Evolutionary conservation across 2,329 filamentous ascomycete species (phyloP).

Genomic region (Stachybotrys chartarum): DNA sequence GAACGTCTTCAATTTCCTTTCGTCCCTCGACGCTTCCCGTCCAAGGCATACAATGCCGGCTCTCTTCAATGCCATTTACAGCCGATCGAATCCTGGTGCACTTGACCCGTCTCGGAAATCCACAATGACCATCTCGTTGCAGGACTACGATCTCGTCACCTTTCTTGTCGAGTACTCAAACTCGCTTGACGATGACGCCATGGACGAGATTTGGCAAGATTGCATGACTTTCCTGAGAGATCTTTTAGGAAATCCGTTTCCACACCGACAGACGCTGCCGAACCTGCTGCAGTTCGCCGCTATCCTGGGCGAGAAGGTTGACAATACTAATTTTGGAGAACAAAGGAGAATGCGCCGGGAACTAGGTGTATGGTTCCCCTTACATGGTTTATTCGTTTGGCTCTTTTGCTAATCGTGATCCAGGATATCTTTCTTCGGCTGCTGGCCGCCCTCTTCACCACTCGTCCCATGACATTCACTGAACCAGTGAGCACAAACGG

Average conservation of each 20-base stretch:
- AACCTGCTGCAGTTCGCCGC: conserved; percentile 82
- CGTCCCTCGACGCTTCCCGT: conserved; percentile 83
- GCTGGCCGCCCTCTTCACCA: conserved; percentile 90
- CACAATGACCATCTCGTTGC: conserved; percentile 77
- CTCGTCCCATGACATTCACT: conserved; percentile 67
- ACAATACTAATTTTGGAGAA: conserved; percentile 96
- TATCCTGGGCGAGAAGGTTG: conserved; percentile 87
- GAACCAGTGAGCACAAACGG: conserved; percentile 38
- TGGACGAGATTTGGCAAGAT: conserved; percentile 97
- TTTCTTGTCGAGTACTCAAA: conserved; percentile 88
- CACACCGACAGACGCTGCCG: conserved; percentile 84
- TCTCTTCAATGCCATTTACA: conserved; percentile 94
- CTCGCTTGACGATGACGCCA: conserved; percentile 90
- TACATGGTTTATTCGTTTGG: background rate
- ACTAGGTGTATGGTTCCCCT: conserved; percentile 58
- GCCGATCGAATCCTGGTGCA: conserved; percentile 76
- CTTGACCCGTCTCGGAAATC: conserved; percentile 77
- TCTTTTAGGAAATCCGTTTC: conserved; percentile 86
- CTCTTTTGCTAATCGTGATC: conserved; percentile 16
- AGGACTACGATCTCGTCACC: conserved; percentile 74
- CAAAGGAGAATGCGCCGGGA: conserved; percentile 88
- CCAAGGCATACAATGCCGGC: conserved; percentile 90
- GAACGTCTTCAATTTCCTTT: conserved; percentile 77
- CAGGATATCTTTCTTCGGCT: conserved; percentile 85
- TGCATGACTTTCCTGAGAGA: conserved; percentile 88